Evolutionary conservation across 352 stramenopile genomes (phyloP), one percentile per base, ranked within the genome.

Genomic region (Phytophthora sp.): DNA sequence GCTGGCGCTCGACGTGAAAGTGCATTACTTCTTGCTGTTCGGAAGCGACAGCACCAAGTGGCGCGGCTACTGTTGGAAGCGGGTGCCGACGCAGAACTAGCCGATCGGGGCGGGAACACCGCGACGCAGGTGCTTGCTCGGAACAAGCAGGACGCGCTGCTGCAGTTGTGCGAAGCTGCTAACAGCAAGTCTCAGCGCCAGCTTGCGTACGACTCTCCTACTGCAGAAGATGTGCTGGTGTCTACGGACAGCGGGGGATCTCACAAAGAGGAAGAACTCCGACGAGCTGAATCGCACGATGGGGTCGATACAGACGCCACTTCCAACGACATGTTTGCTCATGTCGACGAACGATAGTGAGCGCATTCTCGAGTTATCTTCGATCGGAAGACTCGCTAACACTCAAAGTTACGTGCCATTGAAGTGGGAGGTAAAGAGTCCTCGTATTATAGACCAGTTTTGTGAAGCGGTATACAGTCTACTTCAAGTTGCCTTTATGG

Each of bases 21-120:
- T 15, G 79, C 85, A 18, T 56, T 94, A 33, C 63, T 91, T n/a
- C 72, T 92, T 49, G 81, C 83, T 21, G 79, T 76, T 58, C 77
- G 82, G 3, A 91, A 90, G 71, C 72, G 77, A 30, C 78, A 83
- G 31, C 47, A 74, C 24, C 65, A 86, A 31, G 62, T 86, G 6
- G 78, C 65, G 7, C 63, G 65, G 26, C 44, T 87, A 38, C 59
- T 91, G 2, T 39, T 89, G 4, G 56, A 70, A 42, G 65, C 67
- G 4, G 80, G 77, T 9, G 82, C 78, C 0, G 73, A 91, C 57
- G 69, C 73, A 41, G 63, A 68, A 35, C 33, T 88, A 4, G 56
- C 70, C 0, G 82, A 89, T 53, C 76, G 82, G 13, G 82, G 80
- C 4, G 73, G 68, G 4, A 89, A 81, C 3, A 78, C 78, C 0